phyloP scores from a whole-genome alignment of 805 yeast species.

The Monosporozyma unispora region DNA sequence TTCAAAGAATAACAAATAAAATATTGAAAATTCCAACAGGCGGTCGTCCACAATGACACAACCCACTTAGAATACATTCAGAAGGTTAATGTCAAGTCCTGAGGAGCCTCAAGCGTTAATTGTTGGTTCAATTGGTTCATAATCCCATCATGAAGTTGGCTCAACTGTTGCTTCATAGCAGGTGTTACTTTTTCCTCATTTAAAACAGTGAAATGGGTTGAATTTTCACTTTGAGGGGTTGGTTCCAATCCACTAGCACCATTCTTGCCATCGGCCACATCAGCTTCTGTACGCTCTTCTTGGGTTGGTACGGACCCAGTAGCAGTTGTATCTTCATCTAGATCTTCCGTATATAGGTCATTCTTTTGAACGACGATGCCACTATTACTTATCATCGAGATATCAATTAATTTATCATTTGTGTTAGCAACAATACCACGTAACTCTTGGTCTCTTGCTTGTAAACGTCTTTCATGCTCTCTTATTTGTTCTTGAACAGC shows the following conservation, averaged over 20 bases:
- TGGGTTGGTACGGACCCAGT: not conserved
- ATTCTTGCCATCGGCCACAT: not conserved
- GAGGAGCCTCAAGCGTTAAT: not conserved
- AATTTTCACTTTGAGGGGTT: not conserved
- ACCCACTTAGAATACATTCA: not conserved
- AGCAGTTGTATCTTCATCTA: not conserved
- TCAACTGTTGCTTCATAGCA: not conserved
- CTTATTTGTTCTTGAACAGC: conserved; percentile 16
- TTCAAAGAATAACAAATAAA: not conserved
- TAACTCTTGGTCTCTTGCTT: conserved; percentile 23
- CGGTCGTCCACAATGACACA: not conserved
- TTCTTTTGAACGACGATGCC: conserved; percentile 25
- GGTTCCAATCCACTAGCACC: not conserved
- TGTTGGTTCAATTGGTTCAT: not conserved
- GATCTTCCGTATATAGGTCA: conserved; percentile 24
- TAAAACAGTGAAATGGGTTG: not conserved
- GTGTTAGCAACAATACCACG: conserved; percentile 27
- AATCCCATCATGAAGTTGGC: not conserved
- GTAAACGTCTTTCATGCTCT: conserved; percentile 17
- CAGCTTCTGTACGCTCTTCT: too few relatives aligned
- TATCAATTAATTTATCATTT: conserved; percentile 29
- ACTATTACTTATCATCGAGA: conserved; percentile 30
- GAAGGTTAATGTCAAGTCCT: conserved; percentile 1
- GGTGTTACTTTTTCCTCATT: not conserved
- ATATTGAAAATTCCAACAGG: not conserved